phyloP scores from a whole-genome alignment of 225 moss, liverwort and hornwort species.

The Pseudisothecium myosuroides region DNA sequence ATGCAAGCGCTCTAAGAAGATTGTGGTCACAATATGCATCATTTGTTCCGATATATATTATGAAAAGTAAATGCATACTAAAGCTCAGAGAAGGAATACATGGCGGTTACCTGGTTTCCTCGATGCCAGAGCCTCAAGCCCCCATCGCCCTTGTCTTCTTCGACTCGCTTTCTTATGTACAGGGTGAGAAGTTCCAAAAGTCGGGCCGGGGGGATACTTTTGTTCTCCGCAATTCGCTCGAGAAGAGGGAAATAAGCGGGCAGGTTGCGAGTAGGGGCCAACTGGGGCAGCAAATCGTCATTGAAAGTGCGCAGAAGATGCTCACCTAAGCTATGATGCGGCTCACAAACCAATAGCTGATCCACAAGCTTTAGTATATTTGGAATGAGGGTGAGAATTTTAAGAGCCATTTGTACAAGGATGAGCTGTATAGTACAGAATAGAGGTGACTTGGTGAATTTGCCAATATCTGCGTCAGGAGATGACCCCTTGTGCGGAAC shows the following conservation, averaged over 20 bases:
- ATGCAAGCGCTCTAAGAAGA: not conserved
- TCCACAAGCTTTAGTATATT: constrained; percentile 78
- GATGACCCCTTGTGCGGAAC: constrained; percentile 43
- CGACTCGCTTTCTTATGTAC: constrained; percentile 61
- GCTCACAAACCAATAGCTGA: constrained; percentile 62
- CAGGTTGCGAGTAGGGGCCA: constrained; percentile 48
- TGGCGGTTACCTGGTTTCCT: constrained; percentile 30
- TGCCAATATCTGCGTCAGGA: constrained; percentile 19
- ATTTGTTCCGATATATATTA: not conserved
- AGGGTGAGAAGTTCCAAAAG: constrained; percentile 66
- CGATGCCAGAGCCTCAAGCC: constrained; percentile 48
- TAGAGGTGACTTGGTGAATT: constrained; percentile 44
- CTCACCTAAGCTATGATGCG: constrained; percentile 68
- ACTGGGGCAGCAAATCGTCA: constrained; percentile 66
- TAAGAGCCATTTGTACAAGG: constrained; percentile 63
- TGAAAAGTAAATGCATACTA: not conserved
- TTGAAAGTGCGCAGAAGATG: constrained; percentile 78
- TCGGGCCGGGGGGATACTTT: constrained; percentile 58
- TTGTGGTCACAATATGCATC: not conserved
- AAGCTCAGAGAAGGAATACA: not conserved
- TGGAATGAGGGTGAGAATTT: constrained; percentile 62
- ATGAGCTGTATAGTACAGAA: constrained; percentile 67
- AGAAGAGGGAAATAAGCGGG: constrained; percentile 89
- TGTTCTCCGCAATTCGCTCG: constrained; percentile 76
- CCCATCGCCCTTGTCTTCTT: constrained; percentile 45